Conservation (phyloP, 768 basidiomycete species). For the Leccinellum albellum region DNA sequence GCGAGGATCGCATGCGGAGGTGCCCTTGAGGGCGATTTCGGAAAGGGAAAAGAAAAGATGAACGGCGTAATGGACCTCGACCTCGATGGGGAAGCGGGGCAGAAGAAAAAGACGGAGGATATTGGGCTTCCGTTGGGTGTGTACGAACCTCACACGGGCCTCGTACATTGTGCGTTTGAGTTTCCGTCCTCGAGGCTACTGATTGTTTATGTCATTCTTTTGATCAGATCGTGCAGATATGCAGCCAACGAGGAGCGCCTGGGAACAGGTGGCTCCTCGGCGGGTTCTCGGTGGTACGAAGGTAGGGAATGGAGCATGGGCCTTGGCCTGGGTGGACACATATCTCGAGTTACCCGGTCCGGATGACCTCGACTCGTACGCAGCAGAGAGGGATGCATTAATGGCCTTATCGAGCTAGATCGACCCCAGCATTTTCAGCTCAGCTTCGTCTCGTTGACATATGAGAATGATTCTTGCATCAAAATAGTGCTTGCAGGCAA, state of each 20-base stretch:
- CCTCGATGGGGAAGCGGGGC: constrained; percentile 24
- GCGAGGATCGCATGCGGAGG: constrained; percentile 51
- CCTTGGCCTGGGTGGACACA: constrained; percentile 70
- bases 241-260: constrained; percentile 63
- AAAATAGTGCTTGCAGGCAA: too few relatives aligned
- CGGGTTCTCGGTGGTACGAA: constrained; percentile 66
- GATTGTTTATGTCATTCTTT: constrained; percentile 1
- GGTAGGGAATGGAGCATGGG: constrained; percentile 78
- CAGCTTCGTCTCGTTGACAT: neutral
- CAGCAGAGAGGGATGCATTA: constrained; percentile 20
- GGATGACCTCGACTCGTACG: constrained; percentile 19
- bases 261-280: constrained; percentile 55
- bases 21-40: constrained; percentile 34
- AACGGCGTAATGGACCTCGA: constrained; percentile 30
- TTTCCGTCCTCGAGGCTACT: neutral
- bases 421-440: neutral
- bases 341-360: constrained; percentile 35
- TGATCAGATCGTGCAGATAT: constrained; percentile 68
- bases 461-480: too few relatives aligned
- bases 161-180: constrained; percentile 62
- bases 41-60: constrained; percentile 33
- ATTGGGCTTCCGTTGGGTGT: constrained; percentile 53
- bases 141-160: constrained; percentile 79
- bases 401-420: constrained; percentile 12
- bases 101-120: constrained; percentile 30